These are phyloP conservation scores for Plasmodium sp. DNA, from an alignment of 169 alveolate species.

Conservation along the genomic window DNA sequence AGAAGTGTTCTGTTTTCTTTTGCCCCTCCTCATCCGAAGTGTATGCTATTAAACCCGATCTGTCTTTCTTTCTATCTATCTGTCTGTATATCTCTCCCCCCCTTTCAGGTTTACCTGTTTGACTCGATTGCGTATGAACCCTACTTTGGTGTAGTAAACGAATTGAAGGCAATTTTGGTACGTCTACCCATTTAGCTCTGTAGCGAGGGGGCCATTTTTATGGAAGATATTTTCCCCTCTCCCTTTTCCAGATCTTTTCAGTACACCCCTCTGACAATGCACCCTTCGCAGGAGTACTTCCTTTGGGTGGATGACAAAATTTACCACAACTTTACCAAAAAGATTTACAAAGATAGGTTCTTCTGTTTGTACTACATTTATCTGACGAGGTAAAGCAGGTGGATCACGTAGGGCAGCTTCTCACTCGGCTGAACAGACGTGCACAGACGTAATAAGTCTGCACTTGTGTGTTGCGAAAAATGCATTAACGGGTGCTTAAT, in stretches of 20 bases:
- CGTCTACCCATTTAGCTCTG: not conserved
- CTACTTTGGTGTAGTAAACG: conserved; percentile 49
- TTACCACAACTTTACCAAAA: conserved; percentile 59
- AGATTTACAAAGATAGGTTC: conserved; percentile 30
- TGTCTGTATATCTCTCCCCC: too few species aligned
- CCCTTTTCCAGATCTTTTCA: not conserved
- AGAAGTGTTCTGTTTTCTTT: not conserved
- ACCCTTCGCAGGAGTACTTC: conserved; percentile 38
- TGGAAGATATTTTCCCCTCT: not conserved
- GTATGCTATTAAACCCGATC: not conserved
- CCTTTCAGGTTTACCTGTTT: conserved; percentile 57
- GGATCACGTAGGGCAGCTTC: not conserved
- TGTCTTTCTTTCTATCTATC: not conserved
- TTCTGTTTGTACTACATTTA: conserved; percentile 53
- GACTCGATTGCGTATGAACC: conserved; percentile 53
- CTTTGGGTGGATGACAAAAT: conserved; percentile 69
- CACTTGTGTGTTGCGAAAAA: not conserved
- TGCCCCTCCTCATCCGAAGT: not conserved
- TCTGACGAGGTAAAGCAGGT: conserved; percentile 31
- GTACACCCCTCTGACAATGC: not conserved
- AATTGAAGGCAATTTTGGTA: conserved; percentile 67
- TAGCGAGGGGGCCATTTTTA: not conserved
- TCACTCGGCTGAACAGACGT: not conserved
- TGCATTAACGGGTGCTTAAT: not conserved
- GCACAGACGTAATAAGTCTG: not conserved